Conservation (phyloP, 2,329 filamentous ascomycete species). For the Cytospora chrysosperma region DNA sequence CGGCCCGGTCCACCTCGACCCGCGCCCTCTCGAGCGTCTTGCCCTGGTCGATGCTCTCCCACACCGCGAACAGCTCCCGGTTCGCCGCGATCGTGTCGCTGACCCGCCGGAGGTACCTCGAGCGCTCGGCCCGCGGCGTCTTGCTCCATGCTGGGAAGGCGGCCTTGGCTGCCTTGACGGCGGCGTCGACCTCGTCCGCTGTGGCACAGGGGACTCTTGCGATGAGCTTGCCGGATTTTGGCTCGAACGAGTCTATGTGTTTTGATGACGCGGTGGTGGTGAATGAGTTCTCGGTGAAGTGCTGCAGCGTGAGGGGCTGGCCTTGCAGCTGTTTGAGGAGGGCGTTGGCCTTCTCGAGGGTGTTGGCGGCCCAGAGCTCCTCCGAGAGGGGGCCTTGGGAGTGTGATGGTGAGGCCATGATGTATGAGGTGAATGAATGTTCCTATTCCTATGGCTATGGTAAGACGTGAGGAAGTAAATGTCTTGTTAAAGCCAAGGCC, state of each 20-base stretch:
- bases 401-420: too few relatives aligned
- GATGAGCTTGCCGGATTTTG: conserved; percentile 32
- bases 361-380: conserved; percentile 31
- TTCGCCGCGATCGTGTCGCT: conserved; percentile 32
- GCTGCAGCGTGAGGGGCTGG: conserved; percentile 24
- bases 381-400: conserved; percentile 9
- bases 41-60: conserved; percentile 38
- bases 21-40: conserved; percentile 36
- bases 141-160: conserved; percentile 34
- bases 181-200: conserved; percentile 29
- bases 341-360: conserved; percentile 30
- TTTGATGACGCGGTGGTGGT: conserved; percentile 16
- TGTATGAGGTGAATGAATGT: not conserved
- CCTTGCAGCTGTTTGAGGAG: conserved; percentile 23
- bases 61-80: conserved; percentile 35
- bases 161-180: conserved; percentile 28
- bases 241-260: conserved; percentile 32
- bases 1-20: conserved; percentile 35
- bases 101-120: conserved; percentile 29
- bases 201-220: conserved; percentile 30
- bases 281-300: conserved; percentile 27
- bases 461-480: too few relatives aligned
- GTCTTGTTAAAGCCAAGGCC: too few relatives aligned
- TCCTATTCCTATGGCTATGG: too few relatives aligned
- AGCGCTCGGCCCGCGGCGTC: conserved; percentile 30